Evolutionary conservation across 768 basidiomycete genomes (phyloP).

Genomic region (Lactarius pseudohatsudake): DNA sequence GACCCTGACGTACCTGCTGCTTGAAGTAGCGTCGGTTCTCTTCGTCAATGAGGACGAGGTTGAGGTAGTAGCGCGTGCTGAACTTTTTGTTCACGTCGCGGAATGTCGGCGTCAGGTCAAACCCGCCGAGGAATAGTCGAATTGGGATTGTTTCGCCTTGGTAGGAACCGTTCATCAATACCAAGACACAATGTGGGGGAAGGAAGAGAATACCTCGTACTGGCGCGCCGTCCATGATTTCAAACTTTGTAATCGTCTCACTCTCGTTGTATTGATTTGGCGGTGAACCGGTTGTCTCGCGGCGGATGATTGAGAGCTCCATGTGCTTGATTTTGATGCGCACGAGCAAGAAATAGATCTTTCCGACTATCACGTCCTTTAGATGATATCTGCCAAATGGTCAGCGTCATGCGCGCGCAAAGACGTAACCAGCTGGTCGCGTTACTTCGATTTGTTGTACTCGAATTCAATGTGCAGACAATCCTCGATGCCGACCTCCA

Average conservation of each 20-base stretch:
- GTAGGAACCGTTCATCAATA: neutral
- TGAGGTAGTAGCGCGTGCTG: conserved; percentile 94
- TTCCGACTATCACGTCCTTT: conserved; percentile 98
- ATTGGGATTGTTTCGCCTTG: conserved; percentile 98
- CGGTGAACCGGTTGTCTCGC: conserved; percentile 94
- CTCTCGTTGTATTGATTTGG: conserved; percentile 99
- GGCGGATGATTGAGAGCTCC: conserved; percentile 96
- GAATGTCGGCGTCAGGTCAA: conserved; percentile 98
- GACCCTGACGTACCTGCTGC: conserved; percentile 64
- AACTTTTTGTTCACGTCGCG: conserved; percentile 99
- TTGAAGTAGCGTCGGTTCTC: conserved; percentile 98
- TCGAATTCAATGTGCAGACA: too few species aligned
- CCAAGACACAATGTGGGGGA: neutral
- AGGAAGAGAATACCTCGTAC: conserved; percentile 44
- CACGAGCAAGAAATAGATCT: conserved; percentile 98
- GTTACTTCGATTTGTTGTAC: too few species aligned
- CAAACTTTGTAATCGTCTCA: conserved; percentile 99
- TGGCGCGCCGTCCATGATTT: conserved; percentile 94
- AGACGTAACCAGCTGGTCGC: too few species aligned
- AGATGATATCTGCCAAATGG: conserved; percentile 77
- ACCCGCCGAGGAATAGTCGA: conserved; percentile 94
- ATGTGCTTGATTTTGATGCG: conserved; percentile 99
- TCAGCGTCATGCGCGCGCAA: too few species aligned
- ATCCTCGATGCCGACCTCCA: too few species aligned
- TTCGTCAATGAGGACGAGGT: conserved; percentile 95